These are phyloP conservation scores for Microcyclosporella mali DNA, from an alignment of 2,329 filamentous ascomycete genomes.

Conservation along the genomic window DNA sequence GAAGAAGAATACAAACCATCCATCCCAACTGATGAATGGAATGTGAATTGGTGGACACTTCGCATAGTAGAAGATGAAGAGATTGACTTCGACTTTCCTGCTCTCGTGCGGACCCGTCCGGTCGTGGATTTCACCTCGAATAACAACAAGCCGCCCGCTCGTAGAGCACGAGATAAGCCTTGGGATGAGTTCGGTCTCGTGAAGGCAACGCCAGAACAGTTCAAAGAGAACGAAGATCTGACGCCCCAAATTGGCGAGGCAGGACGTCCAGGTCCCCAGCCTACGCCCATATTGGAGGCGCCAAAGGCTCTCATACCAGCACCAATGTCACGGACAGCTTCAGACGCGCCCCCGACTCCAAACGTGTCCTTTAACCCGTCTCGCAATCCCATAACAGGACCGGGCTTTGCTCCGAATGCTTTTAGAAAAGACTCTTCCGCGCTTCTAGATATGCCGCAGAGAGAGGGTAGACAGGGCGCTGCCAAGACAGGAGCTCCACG, in stretches of 20 bases:
- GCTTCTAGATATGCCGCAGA: slow-evolving; percentile 37
- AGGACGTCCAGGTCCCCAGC: slow-evolving; percentile 6
- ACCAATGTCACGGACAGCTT: slow-evolving; percentile 9
- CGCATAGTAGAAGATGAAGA: slow-evolving; percentile 81
- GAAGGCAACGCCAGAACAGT: slow-evolving; percentile 62
- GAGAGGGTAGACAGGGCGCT: slow-evolving; percentile 42
- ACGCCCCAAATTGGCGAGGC: slow-evolving; percentile 18
- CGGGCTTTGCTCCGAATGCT: slow-evolving; percentile 39
- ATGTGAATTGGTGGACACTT: slow-evolving; percentile 76
- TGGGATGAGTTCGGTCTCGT: slow-evolving; percentile 80
- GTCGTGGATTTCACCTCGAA: slow-evolving; percentile 72
- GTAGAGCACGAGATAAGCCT: slow-evolving; percentile 65
- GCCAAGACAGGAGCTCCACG: slow-evolving; percentile 58
- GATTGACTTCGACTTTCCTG: slow-evolving; percentile 78
- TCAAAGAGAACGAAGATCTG: slow-evolving; percentile 58
- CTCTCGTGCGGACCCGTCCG: slow-evolving; percentile 65
- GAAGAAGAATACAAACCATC: slow-evolving; percentile 68
- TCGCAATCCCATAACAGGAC: slow-evolving; percentile 46
- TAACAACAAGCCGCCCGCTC: slow-evolving; percentile 62
- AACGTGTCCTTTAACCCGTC: slow-evolving; percentile 35
- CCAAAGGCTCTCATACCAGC: slow-evolving; percentile 3
- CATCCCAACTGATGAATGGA: slow-evolving; percentile 59
- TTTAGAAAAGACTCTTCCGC: slow-evolving; percentile 41
- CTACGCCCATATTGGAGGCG: slow-evolving; percentile 11
- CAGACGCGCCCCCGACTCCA: slow-evolving; percentile 14